Conservation (phyloP, 495 filamentous ascomycete species). For the Podospora didyma region DNA sequence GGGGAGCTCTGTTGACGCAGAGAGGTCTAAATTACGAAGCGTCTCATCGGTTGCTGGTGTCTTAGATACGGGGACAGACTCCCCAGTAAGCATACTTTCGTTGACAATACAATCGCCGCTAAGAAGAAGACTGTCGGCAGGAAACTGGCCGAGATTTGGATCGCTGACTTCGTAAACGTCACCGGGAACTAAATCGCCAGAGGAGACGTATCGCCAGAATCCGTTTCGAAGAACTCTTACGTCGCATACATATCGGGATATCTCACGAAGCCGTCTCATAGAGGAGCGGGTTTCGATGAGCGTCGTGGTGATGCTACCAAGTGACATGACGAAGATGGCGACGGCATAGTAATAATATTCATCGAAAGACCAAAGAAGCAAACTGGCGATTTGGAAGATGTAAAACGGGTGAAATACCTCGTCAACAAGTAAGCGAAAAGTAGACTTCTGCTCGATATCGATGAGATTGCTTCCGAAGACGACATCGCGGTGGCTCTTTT, state of each 20-base stretch:
- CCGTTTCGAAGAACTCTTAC: constrained; percentile 89
- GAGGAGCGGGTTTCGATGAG: constrained; percentile 90
- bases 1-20: constrained; percentile 71
- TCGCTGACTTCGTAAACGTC: constrained; percentile 98
- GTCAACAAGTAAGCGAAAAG: constrained; percentile 78
- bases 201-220: constrained; percentile 88
- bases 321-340: constrained; percentile 93
- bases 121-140: constrained; percentile 87
- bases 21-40: constrained; percentile 66
- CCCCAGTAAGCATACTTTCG: constrained; percentile 98
- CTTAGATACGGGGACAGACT: constrained; percentile 97
- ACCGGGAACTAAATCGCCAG: constrained; percentile 86
- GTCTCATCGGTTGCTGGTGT: constrained; percentile 79
- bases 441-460: constrained; percentile 83
- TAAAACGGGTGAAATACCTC: constrained; percentile 99
- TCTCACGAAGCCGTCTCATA: constrained; percentile 84
- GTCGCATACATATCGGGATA: constrained; percentile 92
- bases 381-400: constrained; percentile 93
- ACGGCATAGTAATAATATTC: constrained; percentile 96
- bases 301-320: constrained; percentile 84
- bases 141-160: constrained; percentile 87
- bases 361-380: constrained; percentile 92
- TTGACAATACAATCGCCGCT: constrained; percentile 98
- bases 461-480: constrained; percentile 89
- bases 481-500: constrained; percentile 74